Conservation (phyloP, 192 early-diverging fungal genomes). For the Gigaspora rosea region DNA sequence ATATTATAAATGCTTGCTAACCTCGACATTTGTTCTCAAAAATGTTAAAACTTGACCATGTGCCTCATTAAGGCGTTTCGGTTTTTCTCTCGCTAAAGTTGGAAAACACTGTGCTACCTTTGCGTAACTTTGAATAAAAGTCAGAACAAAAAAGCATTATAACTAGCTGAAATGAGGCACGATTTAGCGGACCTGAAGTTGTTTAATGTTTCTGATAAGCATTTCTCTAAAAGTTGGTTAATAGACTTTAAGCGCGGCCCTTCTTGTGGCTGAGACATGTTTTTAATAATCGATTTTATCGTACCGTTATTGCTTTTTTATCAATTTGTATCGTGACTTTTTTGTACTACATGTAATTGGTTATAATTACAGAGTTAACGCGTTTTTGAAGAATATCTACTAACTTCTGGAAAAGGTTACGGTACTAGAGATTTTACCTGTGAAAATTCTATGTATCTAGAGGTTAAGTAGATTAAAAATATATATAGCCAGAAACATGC, state of each 20-base stretch:
- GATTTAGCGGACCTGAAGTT: constrained; percentile 1
- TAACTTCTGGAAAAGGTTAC: no score
- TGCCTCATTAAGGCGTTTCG: background rate
- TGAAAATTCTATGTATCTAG: no score
- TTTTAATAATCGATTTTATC: no score
- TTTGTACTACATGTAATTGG: no score
- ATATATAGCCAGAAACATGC: no score
- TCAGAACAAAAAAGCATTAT: background rate
- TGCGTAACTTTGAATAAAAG: background rate
- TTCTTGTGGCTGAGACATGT: background rate
- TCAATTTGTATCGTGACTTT: no score
- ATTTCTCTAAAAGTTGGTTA: background rate
- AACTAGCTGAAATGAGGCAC: background rate
- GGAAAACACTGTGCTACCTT: constrained; percentile 16
- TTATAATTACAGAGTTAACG: no score
- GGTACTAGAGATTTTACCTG: no score
- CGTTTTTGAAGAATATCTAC: no score
- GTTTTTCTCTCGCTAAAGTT: background rate
- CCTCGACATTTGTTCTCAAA: constrained; percentile 8
- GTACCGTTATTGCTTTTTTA: no score
- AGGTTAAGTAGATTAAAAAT: no score
- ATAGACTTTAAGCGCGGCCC: background rate
- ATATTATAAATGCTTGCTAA: background rate
- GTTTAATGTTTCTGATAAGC: constrained; percentile 7
- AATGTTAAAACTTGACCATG: constrained; percentile 3